Percentiles rank a stretch among this genome's conserved stretches.
Evolutionary conservation across 352 stramenopile species (phyloP).

Genomic region (Blastocystis sp.): DNA sequence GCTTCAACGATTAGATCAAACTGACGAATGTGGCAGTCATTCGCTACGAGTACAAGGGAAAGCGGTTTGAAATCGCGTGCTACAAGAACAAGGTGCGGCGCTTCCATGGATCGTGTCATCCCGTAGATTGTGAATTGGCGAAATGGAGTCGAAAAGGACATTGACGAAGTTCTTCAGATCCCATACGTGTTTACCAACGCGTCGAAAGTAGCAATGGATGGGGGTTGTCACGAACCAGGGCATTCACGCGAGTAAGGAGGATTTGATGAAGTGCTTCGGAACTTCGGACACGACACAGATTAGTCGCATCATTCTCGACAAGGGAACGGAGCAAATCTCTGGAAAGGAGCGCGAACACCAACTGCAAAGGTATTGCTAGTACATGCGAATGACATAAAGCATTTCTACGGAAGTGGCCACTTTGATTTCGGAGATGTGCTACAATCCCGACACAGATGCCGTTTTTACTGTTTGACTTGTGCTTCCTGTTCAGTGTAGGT

Average conservation of each 20-base stretch:
- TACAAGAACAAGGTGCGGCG: conserved; percentile 89
- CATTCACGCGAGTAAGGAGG: conserved; percentile 88
- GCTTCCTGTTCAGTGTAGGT: conserved; percentile 73
- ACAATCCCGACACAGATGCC: conserved; percentile 88
- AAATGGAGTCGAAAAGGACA: conserved; percentile 92
- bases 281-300: conserved; percentile 86
- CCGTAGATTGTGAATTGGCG: conserved; percentile 85
- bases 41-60: conserved; percentile 86
- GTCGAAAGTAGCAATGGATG: conserved; percentile 76
- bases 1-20: conserved; percentile 29
- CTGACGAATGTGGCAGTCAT: conserved; percentile 96
- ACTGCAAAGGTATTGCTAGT: conserved; percentile 78
- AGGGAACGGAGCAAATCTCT: conserved; percentile 91
- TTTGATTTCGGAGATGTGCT: conserved; percentile 92
- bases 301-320: conserved; percentile 88
- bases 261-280: conserved; percentile 87
- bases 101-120: neutral
- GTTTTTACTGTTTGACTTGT: conserved; percentile 83
- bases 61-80: conserved; percentile 96
- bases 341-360: conserved; percentile 88
- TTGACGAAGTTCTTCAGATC: conserved; percentile 95
- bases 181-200: conserved; percentile 94
- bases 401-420: conserved; percentile 89
- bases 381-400: conserved; percentile 71
- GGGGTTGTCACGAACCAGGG: conserved; percentile 75